Base-by-base conservation (phyloP, 2,329 filamentous ascomycete genomes). In the Macroventuria anomochaeta region DNA sequence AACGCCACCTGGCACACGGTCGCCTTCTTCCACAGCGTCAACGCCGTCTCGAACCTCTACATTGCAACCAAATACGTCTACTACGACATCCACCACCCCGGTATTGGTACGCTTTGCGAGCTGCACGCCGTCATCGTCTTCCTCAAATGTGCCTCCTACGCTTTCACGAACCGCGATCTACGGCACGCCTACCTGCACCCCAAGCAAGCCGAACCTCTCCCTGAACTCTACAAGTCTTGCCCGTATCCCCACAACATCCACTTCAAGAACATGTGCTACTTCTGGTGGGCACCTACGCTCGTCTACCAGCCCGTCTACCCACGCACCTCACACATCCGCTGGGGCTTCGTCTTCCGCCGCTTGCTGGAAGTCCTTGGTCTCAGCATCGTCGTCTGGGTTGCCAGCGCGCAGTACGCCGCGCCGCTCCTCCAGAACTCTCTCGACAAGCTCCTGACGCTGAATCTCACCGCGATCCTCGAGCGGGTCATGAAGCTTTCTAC, bases 241-340 rank as follows among this genome's bases (percentile, higher is more conserved):
- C 90, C 93, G 0, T 99, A 99, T 72, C 95, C 95, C 0, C 77
- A 85, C 40, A 99, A 97, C 74, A 90, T 99, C 74, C 96, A 92
- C 3, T 82, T 97, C 63, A 77, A 82, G 43, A 99, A 97, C 71
- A 80, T 99, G 21, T 85, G 85, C 53, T 99, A 97, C 77, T 99
- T 99, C 75, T 97, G 95, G 93, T 93, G 93, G 87, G 95, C 93
- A 0, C 95, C 95, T 0, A 99, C 95, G 0, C 82, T 99, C 46
- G 89, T 97, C 37, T 99, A 99, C 74, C 95, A 99, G 78, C 95
- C 95, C 1, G 91, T 95, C 12, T 99, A 99, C 73, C 95, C 95
- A 17, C 89, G 93, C 36, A 92, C 90, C 5, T 80, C 85, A 7
- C 84, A 83, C 51, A 90, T 97, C 63, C 85, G 95, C 58, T 97